These are phyloP conservation scores for Populus hybrid DNA, from an alignment of 441 rosid species.

Conservation along the genomic window DNA sequence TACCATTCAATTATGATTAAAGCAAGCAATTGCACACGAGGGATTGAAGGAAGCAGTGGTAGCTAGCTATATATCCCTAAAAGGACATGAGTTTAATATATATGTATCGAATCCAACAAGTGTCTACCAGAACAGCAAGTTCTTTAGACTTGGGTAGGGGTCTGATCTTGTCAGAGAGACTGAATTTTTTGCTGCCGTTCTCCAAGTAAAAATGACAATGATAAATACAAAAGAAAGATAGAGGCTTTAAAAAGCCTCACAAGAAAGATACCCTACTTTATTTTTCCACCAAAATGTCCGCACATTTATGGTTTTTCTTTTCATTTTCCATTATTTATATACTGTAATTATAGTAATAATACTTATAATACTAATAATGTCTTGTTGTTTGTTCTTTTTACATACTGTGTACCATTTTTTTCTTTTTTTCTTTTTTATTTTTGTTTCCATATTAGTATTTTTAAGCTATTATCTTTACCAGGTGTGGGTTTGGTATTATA, in stretches of 20 bases:
- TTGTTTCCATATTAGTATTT: too few relatives aligned
- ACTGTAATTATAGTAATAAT: too few relatives aligned
- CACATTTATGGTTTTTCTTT: not conserved
- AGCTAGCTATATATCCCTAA: too few relatives aligned
- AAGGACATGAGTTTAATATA: not conserved
- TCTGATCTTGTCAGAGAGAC: slow-evolving; percentile 22
- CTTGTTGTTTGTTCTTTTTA: too few relatives aligned
- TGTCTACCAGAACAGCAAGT: slow-evolving; percentile 12
- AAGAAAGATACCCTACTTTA: slow-evolving; percentile 13
- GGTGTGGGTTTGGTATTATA: too few relatives aligned
- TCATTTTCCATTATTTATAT: not conserved
- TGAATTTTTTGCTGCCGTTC: slow-evolving; percentile 1
- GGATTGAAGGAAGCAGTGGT: not conserved
- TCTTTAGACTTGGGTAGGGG: slow-evolving; percentile 20
- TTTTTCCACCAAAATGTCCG: not conserved
- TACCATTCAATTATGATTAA: slow-evolving; percentile 27
- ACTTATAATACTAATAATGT: too few relatives aligned
- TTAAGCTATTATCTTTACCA: too few relatives aligned
- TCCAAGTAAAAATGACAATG: slow-evolving; percentile 22
- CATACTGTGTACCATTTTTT: too few relatives aligned
- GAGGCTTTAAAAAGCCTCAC: slow-evolving; percentile 12
- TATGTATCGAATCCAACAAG: not conserved
- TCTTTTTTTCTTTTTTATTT: too few relatives aligned
- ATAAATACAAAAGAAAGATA: slow-evolving; percentile 18
- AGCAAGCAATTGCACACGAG: slow-evolving; percentile 13